Base-by-base conservation (phyloP, 1,284 basidiomycete species). In the Butyriboletus appendiculatus region DNA sequence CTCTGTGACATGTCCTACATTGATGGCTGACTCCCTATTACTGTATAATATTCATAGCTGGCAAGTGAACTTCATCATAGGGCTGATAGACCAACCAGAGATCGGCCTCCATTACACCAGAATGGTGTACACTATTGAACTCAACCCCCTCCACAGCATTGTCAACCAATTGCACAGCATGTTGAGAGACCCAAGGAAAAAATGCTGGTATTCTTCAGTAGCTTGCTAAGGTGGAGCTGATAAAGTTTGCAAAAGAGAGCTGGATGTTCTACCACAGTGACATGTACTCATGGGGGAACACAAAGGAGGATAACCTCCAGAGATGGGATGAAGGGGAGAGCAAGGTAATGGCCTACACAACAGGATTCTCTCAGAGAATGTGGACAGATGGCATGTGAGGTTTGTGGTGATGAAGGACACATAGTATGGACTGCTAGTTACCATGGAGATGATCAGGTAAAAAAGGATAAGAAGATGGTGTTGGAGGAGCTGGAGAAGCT, bases 351-450 rank as follows among this genome's bases (percentile, higher is more conserved):
- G 48, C 48, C 14, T 53, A 34, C 35, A 51, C 22, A 0, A 43
- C 48, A 0, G 37, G 32, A 1, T 54, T 54, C 3, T 24, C 42
- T 41, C 32, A 34, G 6, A 43, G 52, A n/a, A n/a, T 0, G 11
- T 54, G 4, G 24, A 54, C 11, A n/a, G 38, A 5, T 24, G 26
- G 2, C 12, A 52, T 32, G 16, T 54, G 7, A 6, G 38, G 30
- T 54, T 54, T 7, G 26, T 54, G 2, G 32, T 54, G 15, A 24
- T 54, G 7, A 24, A 41, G n/a, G 12, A 53, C 10, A 43, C 50
- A 1, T 12, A 35, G 16, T 45, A 32, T 1, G 28, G 50, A 0
- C 11, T 54, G 7, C 16, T 44, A 2, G 5, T 45, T 2, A 18
- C 50, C 4, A n/a, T n/a, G 14, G 33, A 45, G 16, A 54, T 54